phyloP scores from a whole-genome alignment of 163 green algal genomes.

The Botryococcus braunii region DNA sequence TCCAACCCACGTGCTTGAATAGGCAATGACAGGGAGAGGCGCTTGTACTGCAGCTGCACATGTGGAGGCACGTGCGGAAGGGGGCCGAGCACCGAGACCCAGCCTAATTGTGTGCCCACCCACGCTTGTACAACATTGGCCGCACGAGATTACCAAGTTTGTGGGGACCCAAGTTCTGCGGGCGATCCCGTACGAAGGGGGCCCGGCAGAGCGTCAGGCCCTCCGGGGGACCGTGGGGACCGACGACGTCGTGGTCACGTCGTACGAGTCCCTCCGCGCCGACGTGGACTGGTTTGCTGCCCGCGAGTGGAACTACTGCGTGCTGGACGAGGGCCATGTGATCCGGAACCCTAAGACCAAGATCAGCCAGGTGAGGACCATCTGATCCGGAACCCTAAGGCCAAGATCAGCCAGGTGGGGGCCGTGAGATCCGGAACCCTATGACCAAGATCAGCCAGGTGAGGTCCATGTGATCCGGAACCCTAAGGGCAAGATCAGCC shows the following conservation, averaged over 20 bases:
- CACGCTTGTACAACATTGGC: slow-evolving; percentile 92
- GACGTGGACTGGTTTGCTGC: slow-evolving; percentile 65
- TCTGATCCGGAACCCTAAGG: too few relatives aligned
- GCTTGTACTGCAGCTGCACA: slow-evolving; percentile 20
- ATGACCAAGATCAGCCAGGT: slow-evolving; percentile 45
- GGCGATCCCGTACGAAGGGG: slow-evolving; percentile 60
- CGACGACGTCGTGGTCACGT: slow-evolving; percentile 74
- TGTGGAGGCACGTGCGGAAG: slow-evolving; percentile 6
- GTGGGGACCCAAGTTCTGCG: slow-evolving; percentile 25
- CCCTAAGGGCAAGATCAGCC: slow-evolving; percentile 50
- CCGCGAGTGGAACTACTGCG: slow-evolving; percentile 73
- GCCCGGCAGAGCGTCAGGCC: slow-evolving; percentile 24
- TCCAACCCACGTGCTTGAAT: too few relatives aligned
- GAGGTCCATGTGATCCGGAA: slow-evolving; percentile 94
- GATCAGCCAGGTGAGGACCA: slow-evolving; percentile 12
- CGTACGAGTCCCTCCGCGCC: slow-evolving; percentile 77
- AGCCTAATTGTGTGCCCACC: slow-evolving; percentile 89
- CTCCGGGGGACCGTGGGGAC: slow-evolving; percentile 1
- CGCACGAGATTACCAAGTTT: slow-evolving; percentile 72
- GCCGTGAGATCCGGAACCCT: slow-evolving; percentile 88
- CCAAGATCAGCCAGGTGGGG: too few relatives aligned
- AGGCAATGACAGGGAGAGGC: too few relatives aligned
- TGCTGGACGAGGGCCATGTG: slow-evolving; percentile 94
- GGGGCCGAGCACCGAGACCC: slow-evolving; percentile 25
- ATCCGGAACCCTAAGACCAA: slow-evolving; percentile 82